phyloP scores from a whole-genome alignment of 2,329 filamentous ascomycete genomes.

The Fusarium tupiense region DNA sequence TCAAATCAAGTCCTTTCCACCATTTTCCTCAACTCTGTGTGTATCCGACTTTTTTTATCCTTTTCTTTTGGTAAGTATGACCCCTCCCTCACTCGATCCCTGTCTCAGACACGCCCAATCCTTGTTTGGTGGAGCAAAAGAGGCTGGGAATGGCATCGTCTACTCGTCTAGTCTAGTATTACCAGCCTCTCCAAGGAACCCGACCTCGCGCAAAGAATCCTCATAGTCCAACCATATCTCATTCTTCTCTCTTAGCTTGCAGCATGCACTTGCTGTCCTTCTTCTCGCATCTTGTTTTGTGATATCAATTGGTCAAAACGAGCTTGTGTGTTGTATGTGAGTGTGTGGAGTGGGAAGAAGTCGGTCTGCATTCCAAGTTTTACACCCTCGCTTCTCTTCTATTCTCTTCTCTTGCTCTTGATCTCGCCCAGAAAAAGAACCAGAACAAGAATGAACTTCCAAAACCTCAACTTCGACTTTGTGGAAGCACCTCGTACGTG shows the following conservation, averaged over 20 bases:
- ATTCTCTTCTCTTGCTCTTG: not conserved
- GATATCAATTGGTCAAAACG: slow-evolving; percentile 48
- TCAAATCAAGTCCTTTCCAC: not conserved
- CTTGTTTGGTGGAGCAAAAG: slow-evolving; percentile 36
- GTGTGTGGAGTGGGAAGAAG: slow-evolving; percentile 48
- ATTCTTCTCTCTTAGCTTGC: slow-evolving; percentile 35
- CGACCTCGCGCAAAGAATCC: slow-evolving; percentile 43
- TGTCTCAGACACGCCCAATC: slow-evolving; percentile 13
- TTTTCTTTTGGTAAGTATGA: slow-evolving; percentile 24
- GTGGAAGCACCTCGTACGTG: slow-evolving; percentile 52
- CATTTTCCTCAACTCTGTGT: not conserved
- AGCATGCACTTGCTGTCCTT: slow-evolving; percentile 43
- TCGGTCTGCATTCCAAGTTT: slow-evolving; percentile 36
- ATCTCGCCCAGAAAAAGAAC: slow-evolving; percentile 32
- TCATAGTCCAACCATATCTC: slow-evolving; percentile 49
- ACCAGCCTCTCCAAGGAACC: slow-evolving; percentile 39
- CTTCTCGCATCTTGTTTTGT: slow-evolving; percentile 45
- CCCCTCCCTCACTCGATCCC: not conserved
- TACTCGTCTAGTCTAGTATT: not conserved
- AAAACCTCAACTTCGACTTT: slow-evolving; percentile 49
- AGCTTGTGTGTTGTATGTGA: slow-evolving; percentile 35
- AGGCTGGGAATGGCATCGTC: slow-evolving; percentile 39
- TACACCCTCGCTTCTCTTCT: slow-evolving; percentile 8
- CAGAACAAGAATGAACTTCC: slow-evolving; percentile 50
- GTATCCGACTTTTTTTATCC: not conserved